Base-by-base conservation (phyloP, 164 flowering plant species). In the Malania oleifera region DNA sequence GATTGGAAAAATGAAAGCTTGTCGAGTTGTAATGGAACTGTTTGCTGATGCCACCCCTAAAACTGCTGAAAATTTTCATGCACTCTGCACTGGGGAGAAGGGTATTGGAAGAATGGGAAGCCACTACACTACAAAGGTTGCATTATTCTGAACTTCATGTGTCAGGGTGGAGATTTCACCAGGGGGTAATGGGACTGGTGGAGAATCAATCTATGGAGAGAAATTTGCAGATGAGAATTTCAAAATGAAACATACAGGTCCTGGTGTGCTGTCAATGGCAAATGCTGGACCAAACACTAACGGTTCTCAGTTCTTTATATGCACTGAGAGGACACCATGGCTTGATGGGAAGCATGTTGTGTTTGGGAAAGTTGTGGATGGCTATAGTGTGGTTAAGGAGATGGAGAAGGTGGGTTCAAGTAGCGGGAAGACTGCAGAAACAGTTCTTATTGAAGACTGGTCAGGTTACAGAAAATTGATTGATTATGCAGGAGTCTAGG, bases 81-180 rank as follows among this genome's bases (percentile, higher is more conserved):
- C 84, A 37, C 86, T 89, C 5, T 89, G 96, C 77, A 86, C 92
- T 0, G 96, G 92, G 2, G 96, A 86, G 78, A 88, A 82, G 38
- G 91, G 96, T 17, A 71, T 83, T 23, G 90, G 90, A 34, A 49
- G 2, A 28, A 54, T 75, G 92, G 96, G 40, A 84, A 84, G 68
- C 82, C 75, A 7, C 53, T 89, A 35, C 87, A 86, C 59, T 86
- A 74, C 70, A 86, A 86, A 73, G 90, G 96, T 27, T 84, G 92
- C 14, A 81, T 89, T 13, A 89, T 89, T 35, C 96, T 90, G 0
- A 59, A 31, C 34, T 86, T 84, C 79, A 84, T 86, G 96, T 84
- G 91, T 45, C 93, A 86, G 61, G 93, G 93, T 56, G 96, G 96
- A 50, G 93, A 89, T 73, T 84, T 89, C 79, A 86, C 93, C 0